phyloP scores from a whole-genome alignment of 805 yeast genomes.

The Lipomyces mesembrius region DNA sequence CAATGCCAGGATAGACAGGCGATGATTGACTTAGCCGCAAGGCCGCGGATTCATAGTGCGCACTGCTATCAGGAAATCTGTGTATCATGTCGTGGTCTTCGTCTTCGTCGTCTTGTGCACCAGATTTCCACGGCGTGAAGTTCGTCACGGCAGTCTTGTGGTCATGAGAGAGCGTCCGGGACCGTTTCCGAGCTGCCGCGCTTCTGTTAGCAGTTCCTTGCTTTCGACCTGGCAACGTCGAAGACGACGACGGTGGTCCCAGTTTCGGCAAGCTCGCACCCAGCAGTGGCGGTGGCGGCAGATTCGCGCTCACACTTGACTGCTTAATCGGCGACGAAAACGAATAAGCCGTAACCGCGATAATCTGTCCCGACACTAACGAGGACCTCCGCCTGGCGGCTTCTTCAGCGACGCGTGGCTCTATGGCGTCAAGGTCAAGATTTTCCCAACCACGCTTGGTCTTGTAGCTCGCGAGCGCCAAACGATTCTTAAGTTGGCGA shows the following conservation, averaged over 20 bases:
- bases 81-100: constrained; percentile 13
- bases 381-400: constrained; percentile 22
- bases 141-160: constrained; percentile 11
- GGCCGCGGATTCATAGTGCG: constrained; percentile 4
- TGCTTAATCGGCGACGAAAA: constrained; percentile 5
- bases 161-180: constrained; percentile 27
- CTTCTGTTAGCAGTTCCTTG: neutral
- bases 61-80: neutral
- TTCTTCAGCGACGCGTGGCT: constrained; percentile 43
- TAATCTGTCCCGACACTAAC: constrained; percentile 2
- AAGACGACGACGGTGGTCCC: neutral
- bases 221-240: neutral
- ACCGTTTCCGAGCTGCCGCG: constrained; percentile 19
- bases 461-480: constrained; percentile 50
- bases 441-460: constrained; percentile 50
- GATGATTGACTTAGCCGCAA: constrained; percentile 34
- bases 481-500: constrained; percentile 49
- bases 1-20: constrained; percentile 34
- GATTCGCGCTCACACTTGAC: neutral
- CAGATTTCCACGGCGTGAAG: constrained; percentile 25
- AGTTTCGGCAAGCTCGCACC: neutral
- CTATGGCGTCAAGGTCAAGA: constrained; percentile 46
- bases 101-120: constrained; percentile 8
- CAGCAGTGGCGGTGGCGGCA: constrained; percentile 6
- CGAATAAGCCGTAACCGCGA: neutral